Base-by-base conservation (phyloP, 768 basidiomycete genomes). In the Hypholoma sublateritium region DNA sequence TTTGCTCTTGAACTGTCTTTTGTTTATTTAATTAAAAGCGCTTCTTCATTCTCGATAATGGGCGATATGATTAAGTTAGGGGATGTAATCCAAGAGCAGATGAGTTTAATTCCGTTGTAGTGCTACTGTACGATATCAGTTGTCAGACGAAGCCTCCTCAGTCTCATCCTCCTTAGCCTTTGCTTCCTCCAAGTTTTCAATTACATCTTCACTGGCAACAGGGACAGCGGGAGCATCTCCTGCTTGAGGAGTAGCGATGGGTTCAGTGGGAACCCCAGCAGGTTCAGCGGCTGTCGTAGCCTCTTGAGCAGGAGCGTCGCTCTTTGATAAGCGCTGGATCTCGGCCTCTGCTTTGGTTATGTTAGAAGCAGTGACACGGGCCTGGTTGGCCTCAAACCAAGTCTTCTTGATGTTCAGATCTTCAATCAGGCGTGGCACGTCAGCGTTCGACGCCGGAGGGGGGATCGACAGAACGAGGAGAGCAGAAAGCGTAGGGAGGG, bases 361-460 rank as follows among this genome's bases (percentile, higher is more conserved):
- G 63, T 91, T 91, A 67, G 91, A 90, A 4, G 83, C 81, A 2
- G 92, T 93, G 60, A 82, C 83, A 21, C 84, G 85, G 24, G 82
- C 83, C 72, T 95, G 94, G 74, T 98, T 98, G 32, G 91, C 95
- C 70, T 89, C 86, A 66, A 86, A 97, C 94, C 95, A 98, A 21
- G 87, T 80, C 77, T 95, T 95, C 82, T 98, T 99, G 50, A 85
- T 91, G 72, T 89, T 89, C 56, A 99, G 80, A 69, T 97, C 92
- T 67, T 92, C 90, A 55, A 98, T 79, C 46, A 93, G 84, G 52
- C 93, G 89, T 53, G 87, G 81, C 34, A 95, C 81, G 61, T 99
- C 95, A 5, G 80, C 75, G 41, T 80, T 71, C 11, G 88, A 87
- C 16, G 84, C 79, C 0, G 97, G 97, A 22, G 95, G 91, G 22